A percentile compares a stretch with the other conserved stretches of the same genome.
Conservation (phyloP, 768 basidiomycete species). For the Pseudohyphozyma bogoriensis region DNA sequence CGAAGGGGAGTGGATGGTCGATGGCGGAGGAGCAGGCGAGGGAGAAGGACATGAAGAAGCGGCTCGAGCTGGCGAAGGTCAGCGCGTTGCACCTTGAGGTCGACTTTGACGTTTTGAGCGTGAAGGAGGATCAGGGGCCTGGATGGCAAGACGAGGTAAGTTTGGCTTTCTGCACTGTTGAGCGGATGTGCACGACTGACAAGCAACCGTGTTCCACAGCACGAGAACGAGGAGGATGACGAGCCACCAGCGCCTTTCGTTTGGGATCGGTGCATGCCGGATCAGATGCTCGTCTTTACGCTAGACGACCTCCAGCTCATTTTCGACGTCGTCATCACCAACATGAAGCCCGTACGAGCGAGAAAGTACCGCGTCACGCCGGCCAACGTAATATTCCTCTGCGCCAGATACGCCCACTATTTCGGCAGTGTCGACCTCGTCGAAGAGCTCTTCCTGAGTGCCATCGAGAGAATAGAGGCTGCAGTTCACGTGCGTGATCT, state of each 20-base stretch:
- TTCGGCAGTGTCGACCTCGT: slow-evolving; percentile 86
- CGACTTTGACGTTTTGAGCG: slow-evolving; percentile 50
- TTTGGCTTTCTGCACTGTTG: slow-evolving; percentile 10
- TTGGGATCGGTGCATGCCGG: slow-evolving; percentile 54
- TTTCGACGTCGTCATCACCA: slow-evolving; percentile 69
- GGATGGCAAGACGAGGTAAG: slow-evolving; percentile 38
- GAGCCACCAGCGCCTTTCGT: slow-evolving; percentile 28
- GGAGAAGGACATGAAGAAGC: slow-evolving; percentile 27
- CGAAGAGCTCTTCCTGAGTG: slow-evolving; percentile 81
- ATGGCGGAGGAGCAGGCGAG: slow-evolving; percentile 22
- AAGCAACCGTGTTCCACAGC: slow-evolving; percentile 36
- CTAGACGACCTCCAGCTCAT: slow-evolving; percentile 65
- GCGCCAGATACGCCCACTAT: slow-evolving; percentile 75
- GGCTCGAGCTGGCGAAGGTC: slow-evolving; percentile 46
- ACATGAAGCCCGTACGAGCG: slow-evolving; percentile 58
- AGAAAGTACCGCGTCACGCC: slow-evolving; percentile 54
- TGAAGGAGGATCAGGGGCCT: slow-evolving; percentile 42
- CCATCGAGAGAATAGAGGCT: slow-evolving; percentile 84
- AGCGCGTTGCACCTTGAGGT: slow-evolving; percentile 39
- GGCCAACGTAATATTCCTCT: slow-evolving; percentile 80
- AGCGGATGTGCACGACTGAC: background rate
- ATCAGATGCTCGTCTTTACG: slow-evolving; percentile 88
- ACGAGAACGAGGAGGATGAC: slow-evolving; percentile 46
- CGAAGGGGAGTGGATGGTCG: background rate
- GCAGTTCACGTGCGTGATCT: slow-evolving; percentile 67